Percentiles rank a stretch among this genome's conserved stretches.
Conservation (phyloP, 2,329 filamentous ascomycete species). For the Nigrospora oryzae region DNA sequence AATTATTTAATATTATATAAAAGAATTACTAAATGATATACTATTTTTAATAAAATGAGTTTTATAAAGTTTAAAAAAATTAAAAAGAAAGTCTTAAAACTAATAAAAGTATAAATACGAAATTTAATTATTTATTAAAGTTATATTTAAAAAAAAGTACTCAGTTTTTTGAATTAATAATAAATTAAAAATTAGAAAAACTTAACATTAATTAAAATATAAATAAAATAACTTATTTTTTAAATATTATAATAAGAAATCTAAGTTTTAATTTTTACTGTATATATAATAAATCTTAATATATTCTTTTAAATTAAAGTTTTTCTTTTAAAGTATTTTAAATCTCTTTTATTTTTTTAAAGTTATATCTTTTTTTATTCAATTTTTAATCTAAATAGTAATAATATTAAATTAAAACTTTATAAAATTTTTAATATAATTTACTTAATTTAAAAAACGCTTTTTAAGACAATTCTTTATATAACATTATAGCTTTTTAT, state of each 20-base stretch:
- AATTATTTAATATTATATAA: conserved; percentile 5
- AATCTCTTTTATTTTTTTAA: conserved; percentile 7
- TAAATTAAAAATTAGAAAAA: not conserved
- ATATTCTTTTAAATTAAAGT: conserved; percentile 23
- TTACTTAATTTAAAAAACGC: conserved; percentile 20
- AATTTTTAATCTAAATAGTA: conserved; percentile 13
- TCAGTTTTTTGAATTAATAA: not conserved
- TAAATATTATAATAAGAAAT: too few relatives aligned
- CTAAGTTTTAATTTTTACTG: too few relatives aligned
- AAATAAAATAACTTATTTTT: not conserved
- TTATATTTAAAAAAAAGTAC: too few relatives aligned
- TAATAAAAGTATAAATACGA: not conserved
- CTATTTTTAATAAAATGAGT: conserved; percentile 25
- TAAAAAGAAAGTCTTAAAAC: conserved; percentile 1
- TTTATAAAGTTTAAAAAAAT: conserved; percentile 24
- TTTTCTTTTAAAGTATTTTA: conserved; percentile 19
- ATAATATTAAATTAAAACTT: conserved; percentile 19
- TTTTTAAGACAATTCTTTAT: conserved; percentile 16
- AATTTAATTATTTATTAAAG: conserved; percentile 1
- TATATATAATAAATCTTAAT: too few relatives aligned
- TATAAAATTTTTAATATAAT: conserved; percentile 12
- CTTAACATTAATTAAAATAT: not conserved
- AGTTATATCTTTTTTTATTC: conserved; percentile 14
- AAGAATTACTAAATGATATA: conserved; percentile 7
- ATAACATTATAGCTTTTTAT: conserved; percentile 18